These are phyloP conservation scores for Taphrina confusa DNA, from an alignment of 1,139 yeast species.

Conservation along the genomic window DNA sequence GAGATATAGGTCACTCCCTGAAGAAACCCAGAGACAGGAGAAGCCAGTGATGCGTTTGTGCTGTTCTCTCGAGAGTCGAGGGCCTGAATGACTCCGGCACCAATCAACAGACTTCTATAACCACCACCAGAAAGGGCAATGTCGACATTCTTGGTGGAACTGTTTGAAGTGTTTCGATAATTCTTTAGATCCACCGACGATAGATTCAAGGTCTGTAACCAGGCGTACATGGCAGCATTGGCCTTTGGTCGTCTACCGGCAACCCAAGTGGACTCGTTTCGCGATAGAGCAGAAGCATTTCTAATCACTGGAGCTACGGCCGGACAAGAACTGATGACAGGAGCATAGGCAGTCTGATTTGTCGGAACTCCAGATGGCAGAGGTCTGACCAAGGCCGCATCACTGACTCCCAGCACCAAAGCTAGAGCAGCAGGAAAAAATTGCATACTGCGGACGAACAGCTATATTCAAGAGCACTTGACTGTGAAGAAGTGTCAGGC, in stretches of 20 bases:
- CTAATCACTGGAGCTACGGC: neutral
- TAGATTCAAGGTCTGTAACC: slow-evolving; percentile 14
- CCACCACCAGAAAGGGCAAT: slow-evolving; percentile 83
- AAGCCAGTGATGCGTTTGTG: slow-evolving; percentile 55
- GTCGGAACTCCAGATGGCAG: neutral
- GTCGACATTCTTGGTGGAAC: slow-evolving; percentile 49
- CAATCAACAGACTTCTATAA: slow-evolving; percentile 74
- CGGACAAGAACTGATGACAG: slow-evolving; percentile 18
- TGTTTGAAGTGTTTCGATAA: slow-evolving; percentile 1
- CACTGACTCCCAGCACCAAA: neutral
- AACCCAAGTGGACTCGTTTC: slow-evolving; percentile 16
- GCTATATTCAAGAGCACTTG: no score
- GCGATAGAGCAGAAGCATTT: slow-evolving; percentile 7
- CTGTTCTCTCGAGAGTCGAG: slow-evolving; percentile 63
- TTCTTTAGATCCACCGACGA: slow-evolving; percentile 10
- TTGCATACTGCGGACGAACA: slow-evolving; percentile 1
- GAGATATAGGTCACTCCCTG: slow-evolving; percentile 72
- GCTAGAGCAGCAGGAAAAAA: neutral
- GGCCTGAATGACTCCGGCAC: slow-evolving; percentile 77
- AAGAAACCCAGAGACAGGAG: slow-evolving; percentile 72
- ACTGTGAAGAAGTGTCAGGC: no score
- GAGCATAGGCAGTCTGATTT: slow-evolving; percentile 18
- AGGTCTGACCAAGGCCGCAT: slow-evolving; percentile 12
- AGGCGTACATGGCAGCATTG: slow-evolving; percentile 13
- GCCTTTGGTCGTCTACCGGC: slow-evolving; percentile 7